Percentiles rank a stretch among this genome's conserved stretches.
Conservation (phyloP, 75 land plant genomes). For the Pinus taeda region DNA sequence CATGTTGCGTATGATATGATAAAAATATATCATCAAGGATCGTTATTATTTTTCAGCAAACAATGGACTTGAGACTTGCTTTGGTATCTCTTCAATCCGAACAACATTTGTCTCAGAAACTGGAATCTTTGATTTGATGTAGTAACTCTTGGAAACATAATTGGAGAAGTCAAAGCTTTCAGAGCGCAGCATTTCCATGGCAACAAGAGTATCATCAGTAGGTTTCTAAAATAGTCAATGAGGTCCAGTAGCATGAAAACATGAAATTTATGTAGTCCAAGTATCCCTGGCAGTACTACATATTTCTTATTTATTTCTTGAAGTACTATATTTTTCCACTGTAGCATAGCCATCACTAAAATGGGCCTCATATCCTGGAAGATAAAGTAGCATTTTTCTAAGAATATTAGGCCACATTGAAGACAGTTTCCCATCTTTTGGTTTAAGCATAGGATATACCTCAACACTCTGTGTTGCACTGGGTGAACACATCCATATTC, state of each 20-base stretch:
- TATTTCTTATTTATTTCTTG: background rate
- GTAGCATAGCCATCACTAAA: conserved; percentile 12
- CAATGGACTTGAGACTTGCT: conserved; percentile 9
- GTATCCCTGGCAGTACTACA: background rate
- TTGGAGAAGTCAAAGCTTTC: background rate
- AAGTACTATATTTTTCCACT: conserved; percentile 3
- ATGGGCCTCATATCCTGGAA: conserved; percentile 47
- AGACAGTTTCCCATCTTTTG: conserved; percentile 44
- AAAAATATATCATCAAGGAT: conserved; percentile 57
- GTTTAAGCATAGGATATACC: conserved; percentile 68
- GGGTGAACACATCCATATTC: conserved; percentile 56
- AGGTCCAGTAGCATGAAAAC: conserved; percentile 3
- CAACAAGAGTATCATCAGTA: background rate
- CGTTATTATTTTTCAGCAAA: conserved; percentile 73
- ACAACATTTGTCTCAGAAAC: conserved; percentile 6
- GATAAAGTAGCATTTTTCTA: conserved; percentile 55
- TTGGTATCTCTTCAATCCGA: conserved; percentile 4
- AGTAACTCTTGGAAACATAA: conserved; percentile 9
- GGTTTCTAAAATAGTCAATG: background rate
- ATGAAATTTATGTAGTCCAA: background rate
- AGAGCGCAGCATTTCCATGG: background rate
- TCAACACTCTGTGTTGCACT: conserved; percentile 74
- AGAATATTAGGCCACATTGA: conserved; percentile 74
- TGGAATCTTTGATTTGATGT: conserved; percentile 3
- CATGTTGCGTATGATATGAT: no score